Percentiles rank a stretch among this genome's conserved stretches.
These are phyloP conservation scores for Warburgia ugandensis DNA, from an alignment of 164 flowering plant species.

Conservation along the genomic window DNA sequence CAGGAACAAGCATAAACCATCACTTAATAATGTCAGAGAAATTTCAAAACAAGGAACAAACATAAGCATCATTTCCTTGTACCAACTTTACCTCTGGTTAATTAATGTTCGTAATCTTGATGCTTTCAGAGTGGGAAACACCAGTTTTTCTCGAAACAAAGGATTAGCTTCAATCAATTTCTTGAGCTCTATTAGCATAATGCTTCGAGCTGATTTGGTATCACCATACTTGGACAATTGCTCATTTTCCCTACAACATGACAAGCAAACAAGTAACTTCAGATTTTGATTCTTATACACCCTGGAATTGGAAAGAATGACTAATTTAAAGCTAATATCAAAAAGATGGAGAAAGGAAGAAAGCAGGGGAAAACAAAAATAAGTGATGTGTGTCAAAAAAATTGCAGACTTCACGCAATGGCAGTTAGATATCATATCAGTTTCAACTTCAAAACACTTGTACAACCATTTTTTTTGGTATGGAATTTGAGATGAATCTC, in stretches of 20 bases:
- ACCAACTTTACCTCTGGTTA: conserved; percentile 66
- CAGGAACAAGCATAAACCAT: no score
- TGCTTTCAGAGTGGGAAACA: conserved; percentile 63
- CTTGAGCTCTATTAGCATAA: conserved; percentile 79
- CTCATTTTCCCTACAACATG: conserved; percentile 73
- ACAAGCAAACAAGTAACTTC: not conserved
- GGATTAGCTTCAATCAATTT: conserved; percentile 90
- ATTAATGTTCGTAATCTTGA: conserved; percentile 77
- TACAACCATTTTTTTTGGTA: no score
- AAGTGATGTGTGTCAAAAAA: no score
- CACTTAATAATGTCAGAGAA: no score
- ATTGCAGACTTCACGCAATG: no score
- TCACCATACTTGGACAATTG: conserved; percentile 92
- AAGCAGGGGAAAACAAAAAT: no score
- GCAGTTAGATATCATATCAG: no score
- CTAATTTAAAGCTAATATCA: not conserved
- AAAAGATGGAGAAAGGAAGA: not conserved
- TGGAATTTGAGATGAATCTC: no score
- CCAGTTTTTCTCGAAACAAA: conserved; percentile 81
- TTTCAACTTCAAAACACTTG: no score
- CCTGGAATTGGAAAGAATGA: not conserved
- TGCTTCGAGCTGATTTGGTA: conserved; percentile 83
- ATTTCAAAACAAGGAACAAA: not conserved
- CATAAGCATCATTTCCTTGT: not conserved
- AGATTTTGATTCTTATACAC: not conserved